Percentiles rank a stretch among this genome's conserved stretches.
These are phyloP conservation scores for Aschersonia sp. DNA, from an alignment of 2,329 filamentous ascomycete genomes.

Conservation along the genomic window DNA sequence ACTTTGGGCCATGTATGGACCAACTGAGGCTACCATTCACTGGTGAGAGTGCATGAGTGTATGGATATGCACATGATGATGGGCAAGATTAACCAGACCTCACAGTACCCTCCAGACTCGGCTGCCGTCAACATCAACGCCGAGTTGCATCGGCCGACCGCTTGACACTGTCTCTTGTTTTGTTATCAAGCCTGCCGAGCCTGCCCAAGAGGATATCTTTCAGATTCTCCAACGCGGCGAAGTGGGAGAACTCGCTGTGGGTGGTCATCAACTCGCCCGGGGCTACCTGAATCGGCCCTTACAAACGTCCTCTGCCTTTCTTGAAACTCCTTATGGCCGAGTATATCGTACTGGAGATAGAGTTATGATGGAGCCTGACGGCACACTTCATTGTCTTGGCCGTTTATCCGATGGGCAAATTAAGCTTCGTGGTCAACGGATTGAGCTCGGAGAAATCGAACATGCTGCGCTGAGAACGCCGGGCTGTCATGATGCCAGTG, in stretches of 20 bases:
- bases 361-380: conserved; percentile 51
- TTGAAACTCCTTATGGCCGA: conserved; percentile 51
- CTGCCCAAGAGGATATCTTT: conserved; percentile 15
- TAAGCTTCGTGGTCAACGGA: conserved; percentile 70
- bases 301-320: conserved; percentile 58
- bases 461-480: conserved; percentile 47
- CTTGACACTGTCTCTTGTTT: conserved; percentile 72
- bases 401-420: conserved; percentile 70
- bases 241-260: conserved; percentile 67
- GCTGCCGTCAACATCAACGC: conserved; percentile 40
- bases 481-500: conserved; percentile 51
- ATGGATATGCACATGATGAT: not conserved
- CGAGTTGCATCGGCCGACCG: conserved; percentile 61
- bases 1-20: conserved; percentile 87
- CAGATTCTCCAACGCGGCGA: conserved; percentile 49
- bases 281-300: conserved; percentile 72
- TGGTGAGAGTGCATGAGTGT: conserved; percentile 31
- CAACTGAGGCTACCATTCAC: conserved; percentile 84
- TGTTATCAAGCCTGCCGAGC: conserved; percentile 37
- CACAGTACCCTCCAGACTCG: conserved; percentile 52
- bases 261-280: conserved; percentile 63
- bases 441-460: conserved; percentile 70
- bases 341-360: conserved; percentile 81
- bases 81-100: not conserved
- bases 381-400: conserved; percentile 69